Percentiles rank a stretch among this genome's conserved stretches.
Conservation (phyloP, 164 flowering plant genomes). For the Stephania cephalantha region DNA sequence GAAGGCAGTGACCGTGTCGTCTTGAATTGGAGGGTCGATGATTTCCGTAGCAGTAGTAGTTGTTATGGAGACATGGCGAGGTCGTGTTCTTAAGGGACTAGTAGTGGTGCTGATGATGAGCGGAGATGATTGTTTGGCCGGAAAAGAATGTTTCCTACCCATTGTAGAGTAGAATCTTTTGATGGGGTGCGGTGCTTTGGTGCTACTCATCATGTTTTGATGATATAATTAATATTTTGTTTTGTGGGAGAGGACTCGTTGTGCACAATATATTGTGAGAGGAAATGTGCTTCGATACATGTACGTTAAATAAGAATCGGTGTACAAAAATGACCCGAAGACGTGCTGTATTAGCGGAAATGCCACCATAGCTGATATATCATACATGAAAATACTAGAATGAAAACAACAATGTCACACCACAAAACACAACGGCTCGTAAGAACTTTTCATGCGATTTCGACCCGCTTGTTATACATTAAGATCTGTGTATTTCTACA, state of each 20-base stretch:
- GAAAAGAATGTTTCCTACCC: slow-evolving; percentile 19
- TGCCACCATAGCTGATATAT: background rate
- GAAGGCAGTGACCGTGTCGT: slow-evolving; percentile 46
- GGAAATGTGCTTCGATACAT: background rate
- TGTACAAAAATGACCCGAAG: background rate
- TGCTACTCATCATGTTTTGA: background rate
- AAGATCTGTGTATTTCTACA: too few relatives aligned
- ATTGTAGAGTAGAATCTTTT: slow-evolving; percentile 14
- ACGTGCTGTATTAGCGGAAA: background rate
- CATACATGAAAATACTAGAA: too few relatives aligned
- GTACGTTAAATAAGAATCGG: background rate
- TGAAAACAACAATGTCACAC: too few relatives aligned
- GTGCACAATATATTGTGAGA: background rate
- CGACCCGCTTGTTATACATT: too few relatives aligned
- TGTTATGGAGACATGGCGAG: slow-evolving; percentile 28
- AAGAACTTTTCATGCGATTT: too few relatives aligned
- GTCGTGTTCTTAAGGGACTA: slow-evolving; percentile 8
- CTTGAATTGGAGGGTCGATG: slow-evolving; percentile 6
- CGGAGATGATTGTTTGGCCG: slow-evolving; percentile 15
- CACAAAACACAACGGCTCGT: too few relatives aligned
- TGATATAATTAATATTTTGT: too few relatives aligned
- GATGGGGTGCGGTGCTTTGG: background rate
- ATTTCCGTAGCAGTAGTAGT: background rate
- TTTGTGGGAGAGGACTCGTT: background rate
- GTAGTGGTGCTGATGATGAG: background rate